phyloP scores from a whole-genome alignment of 2,329 filamentous ascomycete genomes.

The Catunica adiposa region DNA sequence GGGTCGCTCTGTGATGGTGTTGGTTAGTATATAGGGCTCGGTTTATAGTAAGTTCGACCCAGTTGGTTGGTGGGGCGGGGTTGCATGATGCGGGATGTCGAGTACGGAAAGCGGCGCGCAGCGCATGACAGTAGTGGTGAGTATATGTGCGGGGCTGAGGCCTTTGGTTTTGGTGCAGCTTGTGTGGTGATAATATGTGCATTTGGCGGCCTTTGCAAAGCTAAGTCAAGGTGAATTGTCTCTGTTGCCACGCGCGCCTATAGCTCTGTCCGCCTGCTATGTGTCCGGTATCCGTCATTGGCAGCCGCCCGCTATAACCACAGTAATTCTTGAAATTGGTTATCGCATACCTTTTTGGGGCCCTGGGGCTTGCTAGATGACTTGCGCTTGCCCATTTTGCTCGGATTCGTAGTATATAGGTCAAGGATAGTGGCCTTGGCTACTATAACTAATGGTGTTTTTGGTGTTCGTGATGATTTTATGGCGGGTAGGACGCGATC shows the following conservation, averaged over 20 bases:
- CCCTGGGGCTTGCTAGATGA: constrained; percentile 66
- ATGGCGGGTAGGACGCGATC: not conserved
- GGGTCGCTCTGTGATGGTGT: constrained; percentile 42
- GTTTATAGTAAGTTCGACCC: not conserved
- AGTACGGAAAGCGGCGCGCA: too few species aligned
- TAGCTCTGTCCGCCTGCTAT: too few species aligned
- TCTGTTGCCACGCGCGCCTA: too few species aligned
- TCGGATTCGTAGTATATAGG: not conserved
- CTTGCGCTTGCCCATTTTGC: constrained; percentile 74
- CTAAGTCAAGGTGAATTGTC: too few species aligned
- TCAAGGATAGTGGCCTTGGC: not conserved
- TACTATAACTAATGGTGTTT: not conserved
- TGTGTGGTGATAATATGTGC: too few species aligned
- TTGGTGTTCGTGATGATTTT: not conserved
- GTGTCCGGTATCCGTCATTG: too few species aligned
- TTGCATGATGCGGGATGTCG: too few species aligned
- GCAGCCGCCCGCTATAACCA: too few species aligned
- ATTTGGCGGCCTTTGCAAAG: too few species aligned
- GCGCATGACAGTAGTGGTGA: constrained; percentile 14
- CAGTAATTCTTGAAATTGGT: not conserved
- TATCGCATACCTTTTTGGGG: constrained; percentile 53
- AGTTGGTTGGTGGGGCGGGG: too few species aligned
- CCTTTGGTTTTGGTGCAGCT: too few species aligned
- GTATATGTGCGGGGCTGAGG: too few species aligned
- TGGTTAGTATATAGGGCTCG: not conserved